Percentiles rank a stretch among this genome's conserved stretches.
Conservation (phyloP, 352 stramenopile genomes). For the Phytophthora capsici region DNA sequence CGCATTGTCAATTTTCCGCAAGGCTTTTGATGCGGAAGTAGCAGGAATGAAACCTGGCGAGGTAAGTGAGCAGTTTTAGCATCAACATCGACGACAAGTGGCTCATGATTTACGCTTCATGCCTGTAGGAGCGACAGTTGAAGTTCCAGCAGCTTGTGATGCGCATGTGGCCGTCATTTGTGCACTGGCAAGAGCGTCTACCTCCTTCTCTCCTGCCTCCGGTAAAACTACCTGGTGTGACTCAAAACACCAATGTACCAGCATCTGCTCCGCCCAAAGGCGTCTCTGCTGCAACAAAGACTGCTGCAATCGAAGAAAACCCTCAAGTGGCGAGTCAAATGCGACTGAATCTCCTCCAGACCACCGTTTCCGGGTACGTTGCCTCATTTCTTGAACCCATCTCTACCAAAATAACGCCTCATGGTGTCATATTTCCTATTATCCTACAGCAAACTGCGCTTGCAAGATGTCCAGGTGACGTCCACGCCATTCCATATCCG, state of each 20-base stretch:
- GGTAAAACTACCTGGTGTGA: slow-evolving; percentile 5
- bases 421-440: slow-evolving; percentile 21
- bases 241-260: slow-evolving; percentile 12
- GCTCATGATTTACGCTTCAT: not conserved
- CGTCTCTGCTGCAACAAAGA: slow-evolving; percentile 12
- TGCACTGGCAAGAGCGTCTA: slow-evolving; percentile 54
- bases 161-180: slow-evolving; percentile 80
- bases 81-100: not conserved
- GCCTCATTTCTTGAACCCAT: not conserved
- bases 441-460: slow-evolving; percentile 40
- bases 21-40: slow-evolving; percentile 66
- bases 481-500: slow-evolving; percentile 73
- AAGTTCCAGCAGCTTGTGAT: slow-evolving; percentile 78
- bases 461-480: slow-evolving; percentile 60
- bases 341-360: slow-evolving; percentile 49
- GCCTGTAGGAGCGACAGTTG: slow-evolving; percentile 51
- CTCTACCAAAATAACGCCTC: not conserved
- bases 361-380: slow-evolving; percentile 60
- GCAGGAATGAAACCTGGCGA: slow-evolving; percentile 44
- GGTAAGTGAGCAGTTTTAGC: slow-evolving; percentile 25
- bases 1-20: slow-evolving; percentile 64
- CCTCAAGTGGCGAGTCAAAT: slow-evolving; percentile 24
- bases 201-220: slow-evolving; percentile 44
- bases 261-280: slow-evolving; percentile 16
- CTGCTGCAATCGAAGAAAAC: slow-evolving; percentile 20